Evolutionary conservation across 2,329 filamentous ascomycete genomes (phyloP).

Genomic region (Ascocoryne sarcoides): DNA sequence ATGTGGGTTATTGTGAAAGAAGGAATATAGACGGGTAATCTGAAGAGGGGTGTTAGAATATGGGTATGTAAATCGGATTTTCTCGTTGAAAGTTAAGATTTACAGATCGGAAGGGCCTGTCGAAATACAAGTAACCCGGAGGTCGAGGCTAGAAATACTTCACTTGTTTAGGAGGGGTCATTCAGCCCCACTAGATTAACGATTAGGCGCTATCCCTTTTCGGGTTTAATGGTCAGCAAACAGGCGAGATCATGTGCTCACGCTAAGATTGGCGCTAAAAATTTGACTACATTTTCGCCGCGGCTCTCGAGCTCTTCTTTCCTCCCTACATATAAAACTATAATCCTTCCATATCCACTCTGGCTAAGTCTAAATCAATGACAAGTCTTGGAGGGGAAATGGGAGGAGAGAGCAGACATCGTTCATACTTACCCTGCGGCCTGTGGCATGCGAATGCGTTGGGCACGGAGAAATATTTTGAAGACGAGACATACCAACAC

Average conservation of each 20-base stretch:
- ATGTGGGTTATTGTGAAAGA: constrained; percentile 8
- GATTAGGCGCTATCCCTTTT: too few species aligned
- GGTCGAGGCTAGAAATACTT: neutral
- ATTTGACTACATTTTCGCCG: constrained; percentile 4
- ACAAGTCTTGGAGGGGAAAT: constrained; percentile 58
- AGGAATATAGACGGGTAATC: constrained; percentile 4
- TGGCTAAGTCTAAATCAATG: constrained; percentile 38
- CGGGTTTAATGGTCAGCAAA: too few species aligned
- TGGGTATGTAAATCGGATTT: neutral
- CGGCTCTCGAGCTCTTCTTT: constrained; percentile 15
- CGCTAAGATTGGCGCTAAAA: constrained; percentile 8
- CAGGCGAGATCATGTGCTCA: neutral
- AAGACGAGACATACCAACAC: constrained; percentile 20
- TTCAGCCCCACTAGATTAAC: too few species aligned
- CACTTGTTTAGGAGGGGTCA: neutral
- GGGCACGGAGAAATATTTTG: constrained; percentile 26
- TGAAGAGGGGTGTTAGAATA: neutral
- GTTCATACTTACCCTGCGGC: constrained; percentile 53
- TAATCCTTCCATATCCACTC: constrained; percentile 60
- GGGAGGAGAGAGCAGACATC: constrained; percentile 42
- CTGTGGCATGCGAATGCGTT: constrained; percentile 32
- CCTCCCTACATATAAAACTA: constrained; percentile 38
- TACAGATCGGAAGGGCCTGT: neutral
- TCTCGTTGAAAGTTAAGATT: neutral
- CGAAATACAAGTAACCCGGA: neutral